These are phyloP conservation scores for Amanita thiersii DNA, from an alignment of 768 basidiomycete genomes.

Conservation along the genomic window DNA sequence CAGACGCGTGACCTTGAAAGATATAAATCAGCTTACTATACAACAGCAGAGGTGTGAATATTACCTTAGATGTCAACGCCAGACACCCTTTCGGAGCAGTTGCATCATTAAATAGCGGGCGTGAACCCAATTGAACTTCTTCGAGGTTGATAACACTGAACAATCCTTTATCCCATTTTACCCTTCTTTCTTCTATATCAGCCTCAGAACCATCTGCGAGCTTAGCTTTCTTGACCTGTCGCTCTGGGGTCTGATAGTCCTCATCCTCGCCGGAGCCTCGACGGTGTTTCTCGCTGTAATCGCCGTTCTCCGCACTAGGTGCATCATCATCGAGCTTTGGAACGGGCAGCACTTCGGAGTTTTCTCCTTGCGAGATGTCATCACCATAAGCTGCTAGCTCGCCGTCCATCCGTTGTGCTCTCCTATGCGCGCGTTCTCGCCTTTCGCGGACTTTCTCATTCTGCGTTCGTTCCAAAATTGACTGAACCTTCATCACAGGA, in stretches of 20 bases:
- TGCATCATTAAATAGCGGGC: constrained; percentile 31
- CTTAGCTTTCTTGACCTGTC: constrained; percentile 30
- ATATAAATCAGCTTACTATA: constrained; percentile 9
- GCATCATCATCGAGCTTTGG: constrained; percentile 9
- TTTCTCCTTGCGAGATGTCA: constrained; percentile 15
- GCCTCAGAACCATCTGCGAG: constrained; percentile 27
- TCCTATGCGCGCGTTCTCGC: constrained; percentile 50
- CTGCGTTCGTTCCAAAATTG: constrained; percentile 55
- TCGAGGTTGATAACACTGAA: constrained; percentile 55
- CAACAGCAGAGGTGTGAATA: background rate
- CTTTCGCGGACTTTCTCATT: constrained; percentile 52
- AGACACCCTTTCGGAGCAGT: constrained; percentile 54
- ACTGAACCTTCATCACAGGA: constrained; percentile 67
- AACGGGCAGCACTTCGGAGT: background rate
- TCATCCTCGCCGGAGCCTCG: constrained; percentile 77
- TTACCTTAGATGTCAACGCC: constrained; percentile 59
- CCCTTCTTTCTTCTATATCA: constrained; percentile 38
- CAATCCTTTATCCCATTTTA: constrained; percentile 73
- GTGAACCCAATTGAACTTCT: constrained; percentile 47
- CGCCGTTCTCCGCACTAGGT: constrained; percentile 12
- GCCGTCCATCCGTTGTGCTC: constrained; percentile 41
- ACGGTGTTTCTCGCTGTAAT: constrained; percentile 30
- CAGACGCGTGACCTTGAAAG: constrained; percentile 43
- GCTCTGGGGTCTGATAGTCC: constrained; percentile 56
- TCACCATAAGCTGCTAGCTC: constrained; percentile 23